Conservation (phyloP, 768 basidiomycete species). For the Tylopilus sp. region DNA sequence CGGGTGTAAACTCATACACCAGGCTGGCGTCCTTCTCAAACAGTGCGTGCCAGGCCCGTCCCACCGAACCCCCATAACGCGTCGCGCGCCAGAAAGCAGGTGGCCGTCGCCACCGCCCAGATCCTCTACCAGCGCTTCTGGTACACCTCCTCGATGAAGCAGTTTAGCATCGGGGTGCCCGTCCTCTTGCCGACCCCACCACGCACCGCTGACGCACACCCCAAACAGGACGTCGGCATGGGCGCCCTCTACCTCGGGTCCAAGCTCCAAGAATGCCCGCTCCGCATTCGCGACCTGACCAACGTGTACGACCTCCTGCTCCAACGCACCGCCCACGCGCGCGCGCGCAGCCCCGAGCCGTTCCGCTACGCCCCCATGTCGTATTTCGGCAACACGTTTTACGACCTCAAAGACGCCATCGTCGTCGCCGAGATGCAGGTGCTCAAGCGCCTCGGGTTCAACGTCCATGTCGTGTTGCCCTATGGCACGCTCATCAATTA, state of each 20-base stretch:
- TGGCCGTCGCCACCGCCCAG: slow-evolving; percentile 94
- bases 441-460: slow-evolving; percentile 92
- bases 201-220: too few relatives aligned
- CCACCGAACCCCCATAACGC: slow-evolving; percentile 7
- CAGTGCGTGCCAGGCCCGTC: slow-evolving; percentile 55
- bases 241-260: slow-evolving; percentile 86
- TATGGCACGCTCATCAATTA: slow-evolving; percentile 96
- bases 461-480: slow-evolving; percentile 88
- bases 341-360: slow-evolving; percentile 27
- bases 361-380: slow-evolving; percentile 83
- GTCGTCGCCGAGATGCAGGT: slow-evolving; percentile 98
- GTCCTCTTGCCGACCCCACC: too few relatives aligned
- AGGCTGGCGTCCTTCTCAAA: slow-evolving; percentile 87
- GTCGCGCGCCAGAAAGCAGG: slow-evolving; percentile 69
- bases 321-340: slow-evolving; percentile 63
- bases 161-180: slow-evolving; percentile 93
- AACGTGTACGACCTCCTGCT: slow-evolving; percentile 90
- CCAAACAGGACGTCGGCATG: slow-evolving; percentile 89
- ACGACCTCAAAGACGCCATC: slow-evolving; percentile 90
- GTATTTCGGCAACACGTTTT: slow-evolving; percentile 85
- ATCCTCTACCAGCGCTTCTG: slow-evolving; percentile 96
- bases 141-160: slow-evolving; percentile 92
- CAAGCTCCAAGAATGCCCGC: slow-evolving; percentile 87
- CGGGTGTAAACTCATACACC: slow-evolving; percentile 93
- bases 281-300: slow-evolving; percentile 91